Base-by-base conservation (phyloP, 495 filamentous ascomycete genomes). In the Talaromyces nanjingensis region DNA sequence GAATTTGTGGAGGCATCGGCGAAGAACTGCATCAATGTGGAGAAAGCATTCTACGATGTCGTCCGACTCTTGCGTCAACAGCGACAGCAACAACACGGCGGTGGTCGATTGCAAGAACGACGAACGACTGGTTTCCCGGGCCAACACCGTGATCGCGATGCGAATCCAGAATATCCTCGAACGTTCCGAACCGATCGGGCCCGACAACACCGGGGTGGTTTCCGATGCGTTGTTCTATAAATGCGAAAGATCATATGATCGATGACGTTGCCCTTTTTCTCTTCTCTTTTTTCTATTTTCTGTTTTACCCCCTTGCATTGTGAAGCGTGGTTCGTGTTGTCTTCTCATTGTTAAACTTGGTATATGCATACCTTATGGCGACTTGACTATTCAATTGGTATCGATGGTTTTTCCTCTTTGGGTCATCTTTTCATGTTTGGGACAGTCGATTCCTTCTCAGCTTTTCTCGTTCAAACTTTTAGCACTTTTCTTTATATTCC, bases 21-120 rank as follows among this genome's bases (percentile, higher is more conserved):
- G n/a, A 97, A 98, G 80, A 97, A 96, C 71, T 97, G 94, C 80
- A 91, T 97, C 79, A 98, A 98, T 70, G 94, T 98, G 27, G 94
- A 98, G 72, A 96, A 93, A 80, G 96, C 94, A 2, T 98, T 98
- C 72, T 97, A 96, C 76, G 94, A 98, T 69, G 96, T 98, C 12
- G 94, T 98, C 24, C 83, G 96, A 63, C 89, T 92, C 70, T 78
- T 98, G 63, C 87, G 93, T 64, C 84, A 87, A 65, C 93, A 97
- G 74, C 85, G 90, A 66, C 87, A 91, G 74, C 78, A 82, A 59
- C 70, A 73, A 59, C 74, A 76, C 52, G 70, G 72, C 20, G 70
- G 71, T 29, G 55, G 54, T n/a, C 73, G 75, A 18, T 64, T 72
- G 33, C 74, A 73, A 47, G 74, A 79, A 60, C 76, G 76, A 54